Base-by-base conservation (phyloP, 257 asterid species). In the Solanum paucissectum region DNA sequence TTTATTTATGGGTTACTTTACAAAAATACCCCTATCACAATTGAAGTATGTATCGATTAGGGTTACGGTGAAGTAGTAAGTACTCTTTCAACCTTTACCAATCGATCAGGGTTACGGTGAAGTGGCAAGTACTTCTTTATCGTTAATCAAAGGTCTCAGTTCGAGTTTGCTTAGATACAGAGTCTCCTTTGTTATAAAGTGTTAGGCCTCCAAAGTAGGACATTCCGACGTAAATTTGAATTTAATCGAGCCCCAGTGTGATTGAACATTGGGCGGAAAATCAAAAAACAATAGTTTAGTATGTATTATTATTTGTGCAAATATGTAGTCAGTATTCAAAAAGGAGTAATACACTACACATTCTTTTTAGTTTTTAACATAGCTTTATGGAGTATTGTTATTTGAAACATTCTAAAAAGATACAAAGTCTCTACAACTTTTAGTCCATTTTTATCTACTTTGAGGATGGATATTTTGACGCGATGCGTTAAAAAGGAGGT, bases 161-260 rank as follows among this genome's bases (percentile, higher is more conserved):
- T 55, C n/a, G 4, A 52, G 2, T 18, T 49, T 55, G 9, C 23
- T 55, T 55, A 2, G 10, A 3, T 55, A 55, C 1, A 0, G 62
- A 55, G 10, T 55, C 10, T 18, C 2, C 4, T 55, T 55, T 55
- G 62, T 55, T 55, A 46, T 6, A 13, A 46, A 46, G 3, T 1
- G 1, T 16, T 55, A 0, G 1, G 1, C n/a, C 62, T 18, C n/a
- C n/a, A 55, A 55, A 16, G 62, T 3, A 4, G 0, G 62, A 55
- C 9, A 0, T 55, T 0, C 0, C n/a, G 4, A 18, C 0, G 10
- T 55, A 2, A 55, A 55, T 18, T 4, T 55, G 62, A 0, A 55
- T 20, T 55, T 55, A 55, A 55, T 55, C n/a, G 62, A 18, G 0
- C n/a, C 0, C 3, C n/a, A 55, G 1, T 55, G 62, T 18, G 62